phyloP scores from a whole-genome alignment of 805 yeast species.

The Ogataea trehaloabstinens region DNA sequence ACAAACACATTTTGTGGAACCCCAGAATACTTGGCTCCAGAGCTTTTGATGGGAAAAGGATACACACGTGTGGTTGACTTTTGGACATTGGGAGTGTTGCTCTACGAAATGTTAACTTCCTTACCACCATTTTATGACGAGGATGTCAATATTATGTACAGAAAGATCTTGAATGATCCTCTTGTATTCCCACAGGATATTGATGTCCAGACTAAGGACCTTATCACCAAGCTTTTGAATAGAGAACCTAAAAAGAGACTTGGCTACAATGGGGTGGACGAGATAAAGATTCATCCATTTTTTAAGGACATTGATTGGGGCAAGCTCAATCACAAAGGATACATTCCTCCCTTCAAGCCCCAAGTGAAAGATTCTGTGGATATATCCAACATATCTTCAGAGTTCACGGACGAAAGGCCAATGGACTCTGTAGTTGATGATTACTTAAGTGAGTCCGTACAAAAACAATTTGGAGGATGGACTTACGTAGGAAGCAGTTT shows the following conservation, averaged over 20 bases:
- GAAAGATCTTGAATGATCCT: conserved; percentile 87
- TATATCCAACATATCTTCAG: conserved; percentile 90
- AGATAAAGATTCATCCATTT: conserved; percentile 80
- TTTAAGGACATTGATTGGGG: conserved; percentile 90
- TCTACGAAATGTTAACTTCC: conserved; percentile 96
- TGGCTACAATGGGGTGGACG: conserved; percentile 77
- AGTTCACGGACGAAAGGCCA: conserved; percentile 90
- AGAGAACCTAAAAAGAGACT: conserved; percentile 83
- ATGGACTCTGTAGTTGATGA: conserved; percentile 95
- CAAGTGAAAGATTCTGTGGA: conserved; percentile 81
- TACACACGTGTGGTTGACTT: conserved; percentile 95
- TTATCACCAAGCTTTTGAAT: conserved; percentile 69
- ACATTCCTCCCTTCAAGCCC: conserved; percentile 95
- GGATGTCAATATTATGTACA: conserved; percentile 89
- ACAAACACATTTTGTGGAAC: conserved; percentile 95
- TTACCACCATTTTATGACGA: conserved; percentile 97
- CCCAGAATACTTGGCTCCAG: conserved; percentile 97
- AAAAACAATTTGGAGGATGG: conserved; percentile 98
- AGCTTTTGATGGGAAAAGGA: conserved; percentile 84
- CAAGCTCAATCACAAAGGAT: conserved; percentile 76
- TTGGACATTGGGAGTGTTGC: conserved; percentile 95
- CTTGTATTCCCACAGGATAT: conserved; percentile 84
- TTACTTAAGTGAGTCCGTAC: conserved; percentile 89
- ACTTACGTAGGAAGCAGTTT: conserved; percentile 70
- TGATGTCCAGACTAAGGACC: conserved; percentile 81